Evolutionary conservation across 345 rosid genomes (phyloP).

Genomic region (Syzygium aqueum): DNA sequence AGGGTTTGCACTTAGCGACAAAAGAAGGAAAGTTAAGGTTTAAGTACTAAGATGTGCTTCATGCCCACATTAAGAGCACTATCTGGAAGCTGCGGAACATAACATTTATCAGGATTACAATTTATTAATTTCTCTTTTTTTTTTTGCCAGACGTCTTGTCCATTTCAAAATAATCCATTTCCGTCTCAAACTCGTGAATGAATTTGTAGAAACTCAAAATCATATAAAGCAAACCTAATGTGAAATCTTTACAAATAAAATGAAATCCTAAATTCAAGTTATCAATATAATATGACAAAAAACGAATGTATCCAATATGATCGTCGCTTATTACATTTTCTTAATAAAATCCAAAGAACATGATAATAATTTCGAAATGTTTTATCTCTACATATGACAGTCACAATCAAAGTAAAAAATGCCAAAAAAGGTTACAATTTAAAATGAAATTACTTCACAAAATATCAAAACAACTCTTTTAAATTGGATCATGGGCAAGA

Average conservation of each 20-base stretch:
- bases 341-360: background rate
- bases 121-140: background rate
- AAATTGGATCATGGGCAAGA: background rate
- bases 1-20: too few relatives aligned
- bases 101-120: background rate
- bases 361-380: background rate
- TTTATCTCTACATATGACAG: background rate
- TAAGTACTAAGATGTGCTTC: background rate
- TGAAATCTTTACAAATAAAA: background rate
- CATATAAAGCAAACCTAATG: background rate
- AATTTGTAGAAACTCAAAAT: background rate
- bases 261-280: background rate
- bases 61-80: background rate
- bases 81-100: background rate
- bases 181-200: rapidly evolving
- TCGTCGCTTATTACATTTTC: background rate
- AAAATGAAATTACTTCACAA: background rate
- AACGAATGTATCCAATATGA: background rate
- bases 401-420: background rate
- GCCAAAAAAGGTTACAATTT: background rate
- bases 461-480: background rate
- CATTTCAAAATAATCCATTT: background rate
- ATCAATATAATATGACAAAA: background rate
- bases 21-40: background rate
- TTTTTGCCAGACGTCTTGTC: background rate